Evolutionary conservation across 169 alveolate species (phyloP), one percentile per base, ranked within the genome.

Genomic region (Cryptosporidium ubiquitum): DNA sequence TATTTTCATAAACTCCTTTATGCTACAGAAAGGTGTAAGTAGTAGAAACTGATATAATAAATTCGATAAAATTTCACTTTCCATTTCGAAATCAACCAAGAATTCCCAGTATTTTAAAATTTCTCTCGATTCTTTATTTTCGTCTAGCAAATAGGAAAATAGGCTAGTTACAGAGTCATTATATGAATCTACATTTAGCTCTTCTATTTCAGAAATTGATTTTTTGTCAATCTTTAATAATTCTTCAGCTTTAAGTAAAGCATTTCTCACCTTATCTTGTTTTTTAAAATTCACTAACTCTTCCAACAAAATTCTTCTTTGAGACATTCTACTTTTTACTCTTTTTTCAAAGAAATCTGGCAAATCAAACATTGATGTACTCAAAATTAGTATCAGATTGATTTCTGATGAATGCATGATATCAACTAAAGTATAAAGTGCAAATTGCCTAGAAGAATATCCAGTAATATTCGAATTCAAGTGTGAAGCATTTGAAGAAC

Each of bases 281-380:
- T 79, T 64, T 26, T 60, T 64, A 3, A 29, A 12, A 61, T 37
- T 61, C 10, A 23, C n/a, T 42, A 79, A 42, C 35, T 58, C 73
- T 42, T 79, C 89, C 35, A 79, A 18, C 20, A 79, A 44, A 26
- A 79, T 79, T 60, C 89, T 79, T 79, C 89, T 79, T 29, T 79
- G 89, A 44, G 89, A 79, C 75, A 79, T 61, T 79, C 89, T 79
- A 18, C 89, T 79, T 42, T 79, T 79, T 26, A 79, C 73, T 47
- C 89, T 79, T 61, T 79, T 79, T 40, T 79, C 89, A 6, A 79
- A 79, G 39, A 61, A 79, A 40, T 58, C 74, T 9, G 89, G 51
- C 39, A 79, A 16, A 42, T 79, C 89, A 61, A 61, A 79, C 75
- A 79, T 79, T 60, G 89, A 79, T 31, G 79, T 79, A 29, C 60